A percentile compares a stretch with the other conserved stretches of the same genome.
Conservation (phyloP, 208 protist genomes). For the Wallacemonas rigidus region DNA sequence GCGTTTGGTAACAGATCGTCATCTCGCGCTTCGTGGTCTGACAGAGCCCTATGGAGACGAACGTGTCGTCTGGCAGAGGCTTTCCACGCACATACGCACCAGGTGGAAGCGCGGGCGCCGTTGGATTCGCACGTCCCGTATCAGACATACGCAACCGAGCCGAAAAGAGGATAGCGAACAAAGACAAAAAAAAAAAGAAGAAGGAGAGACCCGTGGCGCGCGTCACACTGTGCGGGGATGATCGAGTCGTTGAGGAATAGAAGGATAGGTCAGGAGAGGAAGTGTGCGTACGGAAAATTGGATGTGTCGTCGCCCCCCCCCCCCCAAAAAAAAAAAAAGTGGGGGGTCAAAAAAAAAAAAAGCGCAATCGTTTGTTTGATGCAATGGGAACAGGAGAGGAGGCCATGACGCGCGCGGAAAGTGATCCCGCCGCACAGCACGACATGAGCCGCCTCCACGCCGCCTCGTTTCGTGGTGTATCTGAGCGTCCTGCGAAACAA, state of each 20-base stretch:
- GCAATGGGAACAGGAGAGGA: too few relatives aligned
- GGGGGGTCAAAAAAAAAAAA: too few relatives aligned
- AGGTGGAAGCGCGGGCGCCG: neutral
- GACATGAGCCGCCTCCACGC: too few relatives aligned
- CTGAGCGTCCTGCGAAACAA: neutral
- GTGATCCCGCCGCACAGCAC: too few relatives aligned
- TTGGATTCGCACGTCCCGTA: too few relatives aligned
- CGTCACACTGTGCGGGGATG: too few relatives aligned
- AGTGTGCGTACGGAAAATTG: too few relatives aligned
- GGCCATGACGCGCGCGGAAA: too few relatives aligned
- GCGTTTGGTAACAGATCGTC: slow-evolving; percentile 65
- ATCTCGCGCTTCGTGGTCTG: slow-evolving; percentile 46
- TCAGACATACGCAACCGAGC: neutral
- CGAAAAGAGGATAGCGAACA: neutral
- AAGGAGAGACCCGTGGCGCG: neutral
- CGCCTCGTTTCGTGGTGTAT: too few relatives aligned
- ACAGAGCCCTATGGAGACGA: slow-evolving; percentile 50
- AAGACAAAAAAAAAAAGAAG: neutral
- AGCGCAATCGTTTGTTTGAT: too few relatives aligned
- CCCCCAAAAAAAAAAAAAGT: too few relatives aligned
- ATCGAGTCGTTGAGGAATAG: neutral
- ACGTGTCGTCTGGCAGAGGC: slow-evolving; percentile 50
- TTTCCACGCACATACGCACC: slow-evolving; percentile 3
- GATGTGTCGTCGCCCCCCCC: too few relatives aligned
- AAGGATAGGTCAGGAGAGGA: neutral